A percentile compares a stretch with the other conserved stretches of the same genome.
phyloP scores from a whole-genome alignment of 352 stramenopile genomes.

The Globisporangium solare region DNA sequence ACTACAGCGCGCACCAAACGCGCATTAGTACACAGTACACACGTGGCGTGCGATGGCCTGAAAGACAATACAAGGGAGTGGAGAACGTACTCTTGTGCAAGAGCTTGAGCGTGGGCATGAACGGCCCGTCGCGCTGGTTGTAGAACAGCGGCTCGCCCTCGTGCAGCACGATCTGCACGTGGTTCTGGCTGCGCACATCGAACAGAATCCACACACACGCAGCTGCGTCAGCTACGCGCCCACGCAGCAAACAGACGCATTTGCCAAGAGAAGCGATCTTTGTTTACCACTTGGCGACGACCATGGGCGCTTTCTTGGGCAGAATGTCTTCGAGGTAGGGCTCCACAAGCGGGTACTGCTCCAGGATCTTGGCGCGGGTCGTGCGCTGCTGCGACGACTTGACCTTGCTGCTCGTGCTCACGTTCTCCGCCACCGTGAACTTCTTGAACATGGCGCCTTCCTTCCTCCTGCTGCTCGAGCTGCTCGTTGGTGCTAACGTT shows the following conservation, averaged over 20 bases:
- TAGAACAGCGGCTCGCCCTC: conserved; percentile 94
- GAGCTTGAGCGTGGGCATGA: conserved; percentile 95
- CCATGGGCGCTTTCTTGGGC: conserved; percentile 94
- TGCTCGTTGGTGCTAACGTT: too few relatives aligned
- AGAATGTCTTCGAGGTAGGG: conserved; percentile 85
- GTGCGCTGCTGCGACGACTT: conserved; percentile 96
- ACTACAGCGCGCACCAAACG: conserved; percentile 25
- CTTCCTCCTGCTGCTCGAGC: too few relatives aligned
- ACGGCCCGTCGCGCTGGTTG: conserved; percentile 95
- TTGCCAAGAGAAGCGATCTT: conserved; percentile 10
- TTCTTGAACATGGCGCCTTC: conserved; percentile 90
- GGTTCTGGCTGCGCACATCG: conserved; percentile 62
- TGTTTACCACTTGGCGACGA: conserved; percentile 85
- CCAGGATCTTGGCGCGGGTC: conserved; percentile 92
- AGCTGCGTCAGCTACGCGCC: not conserved
- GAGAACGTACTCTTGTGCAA: conserved; percentile 90
- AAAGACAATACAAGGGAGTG: too few relatives aligned
- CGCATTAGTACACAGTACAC: too few relatives aligned
- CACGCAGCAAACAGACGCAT: not conserved
- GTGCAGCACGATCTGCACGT: conserved; percentile 88
- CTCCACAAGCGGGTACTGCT: conserved; percentile 91
- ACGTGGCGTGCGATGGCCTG: too few relatives aligned
- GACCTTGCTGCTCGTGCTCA: conserved; percentile 95
- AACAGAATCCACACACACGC: not conserved
- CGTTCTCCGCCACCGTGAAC: conserved; percentile 92